Base-by-base conservation (phyloP, 495 filamentous ascomycete species). In the Xylaria grammica region DNA sequence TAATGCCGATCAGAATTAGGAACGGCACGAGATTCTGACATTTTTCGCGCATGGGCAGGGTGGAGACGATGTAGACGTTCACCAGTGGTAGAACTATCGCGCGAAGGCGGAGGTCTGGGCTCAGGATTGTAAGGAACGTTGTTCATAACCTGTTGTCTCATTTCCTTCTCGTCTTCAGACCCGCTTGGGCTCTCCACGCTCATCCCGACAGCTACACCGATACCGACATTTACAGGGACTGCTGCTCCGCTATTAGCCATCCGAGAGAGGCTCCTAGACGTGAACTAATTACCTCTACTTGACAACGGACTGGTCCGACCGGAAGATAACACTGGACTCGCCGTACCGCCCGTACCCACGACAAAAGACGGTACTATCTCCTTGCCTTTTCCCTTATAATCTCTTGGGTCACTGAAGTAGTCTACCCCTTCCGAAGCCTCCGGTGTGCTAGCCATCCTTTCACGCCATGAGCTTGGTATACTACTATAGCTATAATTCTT, bases 401-500 rank as follows among this genome's bases (percentile, higher is more conserved):
- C 62, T 50, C 60, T 61, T n/a, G 40, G 53, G 8, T 65, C 60
- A 10, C 27, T 60, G 32, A 56, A 66, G 27, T 65, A 72, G 24
- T 64, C 62, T 19, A 42, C 44, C 50, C 44, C 62, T 36, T 68
- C 44, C 20, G 26, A 34, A n/a, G 27, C 56, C 27, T 68, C 69
- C 30, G 57, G 65, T 20, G 48, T 60, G 26, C 36, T 65, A n/a
- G 36, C 40, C 48, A 62, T 36, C 46, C 65, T 65, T 11, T 71
- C 66, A 20, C 64, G 68, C 74, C 77, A 75, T 4, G 71, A 69
- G 15, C 72, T 62, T 19, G 73, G 69, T 65, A 77, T 67, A 68
- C 73, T 76, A 63, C 67, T 72, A 67, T 77, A 78, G 63, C 79
- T 81, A 64, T 81, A 78, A 26, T 70, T 72, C 19, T 76, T 75